Evolutionary conservation across 2,329 filamentous ascomycete genomes (phyloP), one percentile per base, ranked within the genome.

Genomic region (Stachybotrys chartarum): DNA sequence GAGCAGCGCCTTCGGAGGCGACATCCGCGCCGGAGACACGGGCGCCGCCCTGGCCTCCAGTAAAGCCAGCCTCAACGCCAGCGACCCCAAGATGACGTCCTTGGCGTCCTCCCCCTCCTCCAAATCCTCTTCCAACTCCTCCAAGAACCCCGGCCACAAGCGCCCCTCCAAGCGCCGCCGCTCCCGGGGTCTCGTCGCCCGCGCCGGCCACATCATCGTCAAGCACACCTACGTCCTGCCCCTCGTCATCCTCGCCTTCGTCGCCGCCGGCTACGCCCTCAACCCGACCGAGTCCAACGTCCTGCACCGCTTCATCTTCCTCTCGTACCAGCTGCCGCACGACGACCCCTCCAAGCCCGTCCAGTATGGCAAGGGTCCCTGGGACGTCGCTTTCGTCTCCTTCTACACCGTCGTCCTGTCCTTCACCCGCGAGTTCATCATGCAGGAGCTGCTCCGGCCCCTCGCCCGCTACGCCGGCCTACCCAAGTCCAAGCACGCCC

Each of bases 401-500:
- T 97, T 97, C 75, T 97, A 97, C 75, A 93, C 84, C 46, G 76
- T 97, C 56, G 87, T 97, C 24, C 81, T 97, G 58, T 91, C 89
- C 58, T 97, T 97, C 70, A 96, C 91, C 11, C 90, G 92, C 68
- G 92, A 97, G 71, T 96, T 96, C 72, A 81, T 96, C 74, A 97
- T 96, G 92, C 92, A 96, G 74, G 86, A 91, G 65, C 65, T 96
- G 52, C 83, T 97, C 56, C 84, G 86, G 12, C 92, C 91, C 0
- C 77, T 92, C 58, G 90, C 91, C 6, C 78, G 83, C 48, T 79
- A 76, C 61, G 84, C 78, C 54, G 88, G 90, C 16, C 84, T 97
- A 66, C 84, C 82, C 59, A 82, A 86, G 55, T 84, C 80, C 60
- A 97, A 96, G 76, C 91, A 94, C 66, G 82, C 86, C 16, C 87